Evolutionary conservation across 1,284 basidiomycete genomes (phyloP), one percentile per base, ranked within the genome.

Genomic region (Bjerkandera adusta): DNA sequence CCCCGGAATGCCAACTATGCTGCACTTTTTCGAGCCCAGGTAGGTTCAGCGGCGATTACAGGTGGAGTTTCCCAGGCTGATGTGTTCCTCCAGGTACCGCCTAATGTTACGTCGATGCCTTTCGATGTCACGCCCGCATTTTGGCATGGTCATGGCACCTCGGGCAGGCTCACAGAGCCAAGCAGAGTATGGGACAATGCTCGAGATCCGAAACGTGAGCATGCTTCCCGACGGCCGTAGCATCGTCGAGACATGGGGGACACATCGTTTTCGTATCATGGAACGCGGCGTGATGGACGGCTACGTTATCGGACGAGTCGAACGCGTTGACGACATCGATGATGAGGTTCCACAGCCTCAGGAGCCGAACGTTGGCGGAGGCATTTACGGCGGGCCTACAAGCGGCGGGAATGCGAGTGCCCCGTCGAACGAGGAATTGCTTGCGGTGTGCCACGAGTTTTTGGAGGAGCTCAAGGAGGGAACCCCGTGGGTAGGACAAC

Each of bases 41-140:
- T 72, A 43, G 48, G 64, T 51, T 36, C 35, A 39, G 26, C 40
- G 27, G 10, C 25, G 20, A 38, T 15, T 22, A 36, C 43, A 32
- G 15, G 12, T 36, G n/a, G 24, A 29, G 6, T 16, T 34, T 48
- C 45, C n/a, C n/a, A n/a, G n/a, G 27, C 41, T 34, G 33, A 21
- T 27, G 3, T 43, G 43, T 5, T 36, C 8, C 21, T 12, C n/a
- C 54, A 75, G 77, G 47, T 84, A 97, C 65, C 84, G 93, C 10
- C 77, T 97, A 30, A 96, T 97, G 94, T 84, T 97, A 45, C 84
- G 94, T 18, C 83, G 94, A 3, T 93, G 89, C 62, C 82, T 97
- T 43, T 85, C 91, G 56, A 81, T 77, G 11, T 73, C 81, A 4
- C 72, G 70, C 21, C 90, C 89, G 11, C 71, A 75, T 18, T 97